phyloP scores from a whole-genome alignment of 148 eudicot genomes.

The Polygonum maritimum region DNA sequence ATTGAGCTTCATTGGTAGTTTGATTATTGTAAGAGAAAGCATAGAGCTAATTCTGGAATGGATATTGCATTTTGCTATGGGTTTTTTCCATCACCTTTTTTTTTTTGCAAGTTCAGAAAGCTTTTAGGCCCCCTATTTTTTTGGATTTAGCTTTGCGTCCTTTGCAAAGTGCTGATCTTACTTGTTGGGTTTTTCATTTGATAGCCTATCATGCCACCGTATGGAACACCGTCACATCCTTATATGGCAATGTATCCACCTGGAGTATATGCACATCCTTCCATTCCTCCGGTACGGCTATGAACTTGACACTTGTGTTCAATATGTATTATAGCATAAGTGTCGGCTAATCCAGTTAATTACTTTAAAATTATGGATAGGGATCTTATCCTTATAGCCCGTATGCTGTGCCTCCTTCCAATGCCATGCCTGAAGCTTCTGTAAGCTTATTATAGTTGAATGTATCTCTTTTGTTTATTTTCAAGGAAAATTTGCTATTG shows the following conservation, averaged over 20 bases:
- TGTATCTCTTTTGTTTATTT: background rate
- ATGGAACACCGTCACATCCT: slow-evolving; percentile 99
- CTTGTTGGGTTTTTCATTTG: slow-evolving; percentile 12
- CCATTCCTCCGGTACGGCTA: slow-evolving; percentile 81
- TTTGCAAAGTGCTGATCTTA: background rate
- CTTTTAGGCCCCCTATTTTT: background rate
- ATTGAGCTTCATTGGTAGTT: background rate
- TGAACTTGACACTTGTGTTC: background rate
- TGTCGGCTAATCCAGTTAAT: background rate
- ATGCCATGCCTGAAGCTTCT: slow-evolving; percentile 81
- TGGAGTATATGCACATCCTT: slow-evolving; percentile 96
- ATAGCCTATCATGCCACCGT: slow-evolving; percentile 95
- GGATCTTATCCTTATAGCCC: slow-evolving; percentile 95
- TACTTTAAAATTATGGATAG: slow-evolving; percentile 25
- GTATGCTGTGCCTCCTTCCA: slow-evolving; percentile 80
- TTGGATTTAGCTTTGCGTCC: slow-evolving; percentile 3
- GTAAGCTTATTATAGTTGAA: slow-evolving; percentile 40
- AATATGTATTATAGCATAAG: background rate
- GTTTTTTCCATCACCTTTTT: background rate
- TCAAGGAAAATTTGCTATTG: background rate
- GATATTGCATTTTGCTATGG: background rate
- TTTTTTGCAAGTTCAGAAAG: background rate
- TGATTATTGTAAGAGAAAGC: background rate
- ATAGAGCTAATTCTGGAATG: background rate
- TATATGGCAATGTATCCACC: slow-evolving; percentile 99